Evolutionary conservation across 805 yeast genomes (phyloP), one percentile per base, ranked within the genome.

Genomic region (Ogataea haglerorum): DNA sequence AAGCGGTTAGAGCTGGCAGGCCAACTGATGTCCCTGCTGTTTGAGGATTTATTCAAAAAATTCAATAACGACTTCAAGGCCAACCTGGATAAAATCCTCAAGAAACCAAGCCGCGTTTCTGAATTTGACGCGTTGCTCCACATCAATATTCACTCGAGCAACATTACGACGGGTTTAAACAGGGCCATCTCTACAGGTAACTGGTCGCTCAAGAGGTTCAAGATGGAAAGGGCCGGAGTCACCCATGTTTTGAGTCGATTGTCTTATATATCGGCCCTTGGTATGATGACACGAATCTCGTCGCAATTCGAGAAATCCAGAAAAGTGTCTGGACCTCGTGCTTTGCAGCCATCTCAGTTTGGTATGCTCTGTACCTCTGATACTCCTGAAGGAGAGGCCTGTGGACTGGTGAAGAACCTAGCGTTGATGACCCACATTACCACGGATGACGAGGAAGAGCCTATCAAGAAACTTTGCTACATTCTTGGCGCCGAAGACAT

Each of bases 381-480:
- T 75, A 93, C 99, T 0, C 99, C 99, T 1, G 99, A 93, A 75
- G 99, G 99, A 74, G 99, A 93, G 67, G 99, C 99, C 0, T 93
- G 99, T 79, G 99, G 99, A 58, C 75, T 93, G 64, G 99, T 93
- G 26, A 93, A 93, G 67, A 93, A 93, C 60, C 71, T 93, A 62
- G 99, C 99, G 1, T 73, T 93, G 34, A 93, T 93, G 99, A 93
- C 99, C 9, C 99, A 93, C 65, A 93, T 93, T 57, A 93, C 99
- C 4, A 91, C 99, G 1, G 99, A 93, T 65, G 97, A 88, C 54
- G 99, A 93, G 63, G 97, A 91, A 56, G 85, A 73, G 8, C 98
- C 99, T 13, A 79, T 93, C 28, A 76, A 73, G 47, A 76, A 76
- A 40, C 68, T 90, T 24, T 88, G 97, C 56, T 85, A 70, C 52